Base-by-base conservation (phyloP, 805 yeast genomes). In the Saccharomycopsis fibuligera region DNA sequence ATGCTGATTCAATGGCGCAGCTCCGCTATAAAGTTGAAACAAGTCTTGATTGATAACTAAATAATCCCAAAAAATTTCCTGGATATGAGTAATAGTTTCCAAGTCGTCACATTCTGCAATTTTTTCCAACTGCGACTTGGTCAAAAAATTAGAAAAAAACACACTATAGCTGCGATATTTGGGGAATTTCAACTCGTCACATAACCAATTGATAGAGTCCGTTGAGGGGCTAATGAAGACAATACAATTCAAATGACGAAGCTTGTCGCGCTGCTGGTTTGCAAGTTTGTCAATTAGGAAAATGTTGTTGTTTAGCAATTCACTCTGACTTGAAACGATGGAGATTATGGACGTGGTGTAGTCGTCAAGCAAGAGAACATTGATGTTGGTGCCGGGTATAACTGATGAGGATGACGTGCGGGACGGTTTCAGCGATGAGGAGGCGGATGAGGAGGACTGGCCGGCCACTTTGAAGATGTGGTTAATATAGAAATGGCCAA, bases 81-180 rank as follows among this genome's bases (percentile, higher is more conserved):
- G 79, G 3, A 93, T 88, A 50, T 76, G 76, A 4, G 73, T 68
- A 8, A 93, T 84, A 8, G 80, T 78, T 61, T 91, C 98, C 58
- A 81, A 72, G 60, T 86, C 93, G 63, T 93, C 99, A 2, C 86
- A 76, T 63, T 88, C 96, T 0, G 99, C 98, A 41, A 93, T 62
- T 44, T 86, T 73, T 62, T 93, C 99, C 56, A 93, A 64, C 54
- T 86, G 85, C 23, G 81, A 70, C 65, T 91, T 93, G 45, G 79
- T 72, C 27, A 90, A 74, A 14, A 79, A 69, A 62, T 89, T 89
- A 61, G 79, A 84, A 70, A 91, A 88, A 58, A 73, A 87, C 17
- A 93, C 62, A 58, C 83, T 82, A 65, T 93, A 93, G 31, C 72
- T 73, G 31, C 81, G 77, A 66, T 89, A 93, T 57, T 81, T 88